These are phyloP conservation scores for Quercus aquifolioides DNA, from an alignment of 306 rosid genomes.

Conservation along the genomic window DNA sequence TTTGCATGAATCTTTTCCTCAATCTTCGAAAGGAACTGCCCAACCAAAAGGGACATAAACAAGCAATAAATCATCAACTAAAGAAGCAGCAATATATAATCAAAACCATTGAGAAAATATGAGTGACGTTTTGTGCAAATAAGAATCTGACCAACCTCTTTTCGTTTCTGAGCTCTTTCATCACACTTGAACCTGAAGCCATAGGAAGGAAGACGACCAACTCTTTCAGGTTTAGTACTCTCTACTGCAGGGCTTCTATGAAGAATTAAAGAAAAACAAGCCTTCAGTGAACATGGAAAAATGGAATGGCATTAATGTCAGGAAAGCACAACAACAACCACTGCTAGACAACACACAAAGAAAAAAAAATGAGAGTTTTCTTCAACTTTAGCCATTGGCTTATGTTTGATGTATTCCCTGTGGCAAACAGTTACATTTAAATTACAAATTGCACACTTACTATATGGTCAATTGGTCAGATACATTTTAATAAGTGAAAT, in stretches of 20 bases:
- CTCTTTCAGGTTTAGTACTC: slow-evolving; percentile 53
- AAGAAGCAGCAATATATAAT: slow-evolving; percentile 3
- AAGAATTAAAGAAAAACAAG: slow-evolving; percentile 43
- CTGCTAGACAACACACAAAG: slow-evolving; percentile 5
- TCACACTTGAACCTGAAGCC: slow-evolving; percentile 92
- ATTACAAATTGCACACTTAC: background rate
- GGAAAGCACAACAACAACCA: slow-evolving; percentile 8
- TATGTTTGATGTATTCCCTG: slow-evolving; percentile 60
- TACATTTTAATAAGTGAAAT: too few relatives aligned
- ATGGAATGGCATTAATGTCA: background rate
- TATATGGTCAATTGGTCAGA: too few relatives aligned
- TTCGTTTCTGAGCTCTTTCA: slow-evolving; percentile 93
- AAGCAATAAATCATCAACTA: background rate
- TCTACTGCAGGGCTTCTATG: slow-evolving; percentile 55
- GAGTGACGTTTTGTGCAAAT: background rate
- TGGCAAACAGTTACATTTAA: slow-evolving; percentile 10
- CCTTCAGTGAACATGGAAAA: background rate
- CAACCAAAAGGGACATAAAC: slow-evolving; percentile 8
- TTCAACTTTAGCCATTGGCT: slow-evolving; percentile 36
- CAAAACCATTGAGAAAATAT: background rate
- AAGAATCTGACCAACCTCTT: slow-evolving; percentile 46
- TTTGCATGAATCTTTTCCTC: slow-evolving; percentile 96
- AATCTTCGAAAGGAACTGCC: slow-evolving; percentile 83
- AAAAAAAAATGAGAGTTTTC: slow-evolving; percentile 34
- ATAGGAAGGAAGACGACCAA: slow-evolving; percentile 78